Conservation (phyloP, 176 grass and related monocot species). For the Raddia distichophylla region DNA sequence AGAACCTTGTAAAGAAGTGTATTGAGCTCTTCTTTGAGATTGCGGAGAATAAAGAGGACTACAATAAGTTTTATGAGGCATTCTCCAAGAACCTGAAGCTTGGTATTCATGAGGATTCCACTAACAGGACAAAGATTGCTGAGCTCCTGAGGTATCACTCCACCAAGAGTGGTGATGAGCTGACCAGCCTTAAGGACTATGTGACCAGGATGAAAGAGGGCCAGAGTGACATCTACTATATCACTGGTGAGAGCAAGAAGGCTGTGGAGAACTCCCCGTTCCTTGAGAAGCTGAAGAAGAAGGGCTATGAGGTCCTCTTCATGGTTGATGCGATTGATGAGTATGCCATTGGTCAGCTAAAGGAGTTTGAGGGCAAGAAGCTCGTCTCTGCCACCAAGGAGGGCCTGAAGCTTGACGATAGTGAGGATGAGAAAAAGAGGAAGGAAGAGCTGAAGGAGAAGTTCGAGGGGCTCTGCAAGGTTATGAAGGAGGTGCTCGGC, state of each 20-base stretch:
- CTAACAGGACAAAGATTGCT: conserved; percentile 86
- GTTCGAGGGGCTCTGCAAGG: conserved; percentile 93
- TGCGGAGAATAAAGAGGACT: conserved; percentile 98
- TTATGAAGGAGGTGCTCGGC: conserved; percentile 92
- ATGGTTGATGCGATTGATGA: conserved; percentile 96
- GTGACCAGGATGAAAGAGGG: conserved; percentile 99
- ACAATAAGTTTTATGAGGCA: conserved; percentile 96
- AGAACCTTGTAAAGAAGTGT: conserved; percentile 98
- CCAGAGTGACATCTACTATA: conserved; percentile 96
- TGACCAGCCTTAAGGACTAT: conserved; percentile 97
- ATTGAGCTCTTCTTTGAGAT: conserved; percentile 97
- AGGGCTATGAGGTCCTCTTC: conserved; percentile 82
- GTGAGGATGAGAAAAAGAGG: conserved; percentile 84
- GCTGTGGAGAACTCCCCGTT: conserved; percentile 96
- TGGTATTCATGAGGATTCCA: conserved; percentile 83
- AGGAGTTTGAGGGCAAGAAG: conserved; percentile 99
- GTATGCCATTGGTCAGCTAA: conserved; percentile 88
- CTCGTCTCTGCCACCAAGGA: conserved; percentile 97
- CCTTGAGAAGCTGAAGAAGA: conserved; percentile 96
- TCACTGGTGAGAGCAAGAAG: conserved; percentile 99
- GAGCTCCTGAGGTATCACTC: conserved; percentile 94
- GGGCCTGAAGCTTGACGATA: conserved; percentile 93
- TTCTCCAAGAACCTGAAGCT: conserved; percentile 99
- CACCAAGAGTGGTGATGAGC: conserved; percentile 96
- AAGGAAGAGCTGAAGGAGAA: conserved; percentile 84